Conservation (phyloP, 2,329 filamentous ascomycete species). For the Knoxdaviesia capensis region DNA sequence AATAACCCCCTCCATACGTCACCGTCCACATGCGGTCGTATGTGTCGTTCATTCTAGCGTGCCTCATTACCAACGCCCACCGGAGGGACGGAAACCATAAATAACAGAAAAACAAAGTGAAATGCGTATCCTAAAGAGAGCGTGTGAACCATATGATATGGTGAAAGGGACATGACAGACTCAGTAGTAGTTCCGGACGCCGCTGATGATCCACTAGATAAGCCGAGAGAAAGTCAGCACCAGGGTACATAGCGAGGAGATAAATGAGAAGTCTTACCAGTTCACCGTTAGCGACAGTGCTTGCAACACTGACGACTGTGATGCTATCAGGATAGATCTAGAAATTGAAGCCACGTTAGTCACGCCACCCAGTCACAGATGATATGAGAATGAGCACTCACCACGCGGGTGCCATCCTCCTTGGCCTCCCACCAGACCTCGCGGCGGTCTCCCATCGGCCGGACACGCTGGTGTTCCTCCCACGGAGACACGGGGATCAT, state of each 20-base stretch:
- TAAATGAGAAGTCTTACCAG: slow-evolving; percentile 25
- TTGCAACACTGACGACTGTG: slow-evolving; percentile 54
- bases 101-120: no score
- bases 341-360: slow-evolving; percentile 1
- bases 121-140: no score
- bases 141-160: no score
- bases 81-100: no score
- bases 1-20: no score
- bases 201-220: slow-evolving; percentile 42
- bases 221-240: slow-evolving; percentile 5
- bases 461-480: slow-evolving; percentile 42
- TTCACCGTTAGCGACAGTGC: slow-evolving; percentile 70
- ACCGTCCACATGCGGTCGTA: no score
- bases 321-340: slow-evolving; percentile 64
- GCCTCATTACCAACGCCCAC: no score
- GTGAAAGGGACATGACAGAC: no score
- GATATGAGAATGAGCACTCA: slow-evolving; percentile 20
- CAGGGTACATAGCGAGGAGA: neutral
- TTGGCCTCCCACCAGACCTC: slow-evolving; percentile 76
- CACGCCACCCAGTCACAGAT: slow-evolving; percentile 1
- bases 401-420: slow-evolving; percentile 43
- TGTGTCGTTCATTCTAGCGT: no score
- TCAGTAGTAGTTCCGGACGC: slow-evolving; percentile 24
- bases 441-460: slow-evolving; percentile 41
- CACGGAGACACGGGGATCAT: slow-evolving; percentile 60